These are phyloP conservation scores for Pseudoneurospora amorphoporcata DNA, from an alignment of 495 filamentous ascomycete genomes.

Conservation along the genomic window DNA sequence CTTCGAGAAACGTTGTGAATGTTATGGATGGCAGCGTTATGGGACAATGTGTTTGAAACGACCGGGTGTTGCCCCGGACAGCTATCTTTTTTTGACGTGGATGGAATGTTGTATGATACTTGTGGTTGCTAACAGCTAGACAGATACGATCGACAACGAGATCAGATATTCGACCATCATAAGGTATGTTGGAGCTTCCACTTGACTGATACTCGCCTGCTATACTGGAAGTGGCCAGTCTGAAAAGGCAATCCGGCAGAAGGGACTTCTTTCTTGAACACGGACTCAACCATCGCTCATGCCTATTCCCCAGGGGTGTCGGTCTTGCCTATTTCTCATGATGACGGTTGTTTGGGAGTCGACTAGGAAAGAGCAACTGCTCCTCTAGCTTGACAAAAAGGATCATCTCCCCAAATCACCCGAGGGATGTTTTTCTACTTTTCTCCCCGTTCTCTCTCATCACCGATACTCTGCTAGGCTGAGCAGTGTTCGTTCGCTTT, in stretches of 20 bases:
- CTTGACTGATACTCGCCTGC: not conserved
- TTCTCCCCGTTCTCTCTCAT: not conserved
- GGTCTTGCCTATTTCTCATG: not conserved
- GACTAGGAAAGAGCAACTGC: not conserved
- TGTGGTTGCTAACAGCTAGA: not conserved
- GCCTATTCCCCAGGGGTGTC: not conserved
- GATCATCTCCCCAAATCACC: not conserved
- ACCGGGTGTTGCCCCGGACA: not conserved
- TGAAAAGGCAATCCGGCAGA: not conserved
- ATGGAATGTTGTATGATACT: not conserved
- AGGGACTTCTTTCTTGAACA: not conserved
- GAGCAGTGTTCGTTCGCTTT: not conserved
- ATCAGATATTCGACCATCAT: not conserved
- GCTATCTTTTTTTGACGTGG: not conserved
- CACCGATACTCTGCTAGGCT: not conserved
- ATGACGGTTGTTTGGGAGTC: not conserved
- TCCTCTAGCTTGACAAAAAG: not conserved
- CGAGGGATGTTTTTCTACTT: not conserved
- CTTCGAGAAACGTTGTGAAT: not conserved
- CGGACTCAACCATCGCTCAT: not conserved
- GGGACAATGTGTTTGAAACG: not conserved
- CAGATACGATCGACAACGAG: not conserved
- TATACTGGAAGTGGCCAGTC: not conserved
- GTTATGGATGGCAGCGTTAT: not conserved
- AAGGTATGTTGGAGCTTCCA: not conserved